Percentiles rank a stretch among this genome's conserved stretches.
phyloP scores from a whole-genome alignment of 441 rosid species.

The Euphorbia schlechtendalii region DNA sequence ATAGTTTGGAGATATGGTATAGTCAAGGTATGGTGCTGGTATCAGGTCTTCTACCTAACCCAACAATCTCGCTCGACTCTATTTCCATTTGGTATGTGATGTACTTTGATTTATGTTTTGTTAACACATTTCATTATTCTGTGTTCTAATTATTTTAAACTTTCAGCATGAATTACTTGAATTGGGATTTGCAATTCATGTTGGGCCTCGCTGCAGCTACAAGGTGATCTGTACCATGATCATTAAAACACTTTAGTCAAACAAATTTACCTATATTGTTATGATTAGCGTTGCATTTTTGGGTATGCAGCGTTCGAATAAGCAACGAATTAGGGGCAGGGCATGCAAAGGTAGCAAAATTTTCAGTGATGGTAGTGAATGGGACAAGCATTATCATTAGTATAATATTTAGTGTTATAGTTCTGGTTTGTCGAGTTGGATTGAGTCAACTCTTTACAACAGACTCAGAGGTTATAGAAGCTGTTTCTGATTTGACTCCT shows the following conservation, averaged over 20 bases:
- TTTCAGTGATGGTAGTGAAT: slow-evolving; percentile 64
- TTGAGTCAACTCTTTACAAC: slow-evolving; percentile 59
- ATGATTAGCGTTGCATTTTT: too few species aligned
- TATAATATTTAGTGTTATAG: slow-evolving; percentile 33
- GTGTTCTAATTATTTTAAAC: background rate
- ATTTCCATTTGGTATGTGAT: slow-evolving; percentile 69
- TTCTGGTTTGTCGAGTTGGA: slow-evolving; percentile 40
- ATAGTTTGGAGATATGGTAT: too few species aligned
- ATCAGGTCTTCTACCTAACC: slow-evolving; percentile 69
- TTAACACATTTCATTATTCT: background rate
- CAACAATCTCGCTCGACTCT: slow-evolving; percentile 77
- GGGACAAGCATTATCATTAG: slow-evolving; percentile 52
- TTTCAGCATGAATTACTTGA: slow-evolving; percentile 68
- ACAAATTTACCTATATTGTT: too few species aligned
- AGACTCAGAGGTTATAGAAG: slow-evolving; percentile 49
- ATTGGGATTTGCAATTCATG: slow-evolving; percentile 93
- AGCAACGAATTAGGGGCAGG: slow-evolving; percentile 85
- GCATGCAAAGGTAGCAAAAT: slow-evolving; percentile 61
- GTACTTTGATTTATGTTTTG: too few species aligned
- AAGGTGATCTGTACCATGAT: slow-evolving; percentile 31
- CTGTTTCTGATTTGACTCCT: slow-evolving; percentile 53
- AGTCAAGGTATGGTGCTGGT: too few species aligned
- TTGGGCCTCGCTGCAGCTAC: slow-evolving; percentile 73
- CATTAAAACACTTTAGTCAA: too few species aligned
- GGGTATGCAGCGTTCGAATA: slow-evolving; percentile 64